Base-by-base conservation (phyloP, 352 stramenopile species). In the Phytophthora pistaciae region DNA sequence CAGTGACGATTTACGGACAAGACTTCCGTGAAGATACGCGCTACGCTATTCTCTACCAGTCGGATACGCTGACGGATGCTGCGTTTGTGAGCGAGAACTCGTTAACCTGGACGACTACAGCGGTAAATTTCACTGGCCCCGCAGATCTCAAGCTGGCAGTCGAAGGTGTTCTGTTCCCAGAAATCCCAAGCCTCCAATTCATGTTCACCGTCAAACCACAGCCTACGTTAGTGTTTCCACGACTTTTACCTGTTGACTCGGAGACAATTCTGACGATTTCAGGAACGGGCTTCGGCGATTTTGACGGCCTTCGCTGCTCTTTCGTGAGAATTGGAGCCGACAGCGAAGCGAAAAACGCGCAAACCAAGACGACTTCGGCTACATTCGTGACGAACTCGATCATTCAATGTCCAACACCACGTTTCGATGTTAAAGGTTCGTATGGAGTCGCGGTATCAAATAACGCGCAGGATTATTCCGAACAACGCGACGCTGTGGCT, bases 401-500 rank as follows among this genome's bases (percentile, higher is more conserved):
- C 29, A 60, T 83, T 49, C 67, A 85, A 14, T 85, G 78, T 27
- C 20, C 48, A 10, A 70, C 66, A 6, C 75, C 74, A 5, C 10
- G 3, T 5, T 49, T 75, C n/a, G 49, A 27, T 44, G 36, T 38
- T 3, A 14, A 52, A 52, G 64, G 64, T 9, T 20, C 29, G 10
- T 80, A 77, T 44, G 46, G 44, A 5, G 49, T 85, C n/a, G 49
- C 49, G 31, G 55, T 82, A 21, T 80, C 78, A 2, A 83, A 79
- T 48, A 85, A 82, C 48, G 72, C 33, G 13, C 60, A 80, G 52
- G 61, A 85, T 33, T 71, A 70, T 55, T 80, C 74, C 0, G 14
- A 18, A 1, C 1, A 4, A 27, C 36, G 31, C 2, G 25, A 57
- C 18, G 18, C 27, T 57, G 44, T 56, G 5, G 8, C 40, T 1